phyloP scores from a whole-genome alignment of 1,139 yeast species.

The Yamadazyma sp. region DNA sequence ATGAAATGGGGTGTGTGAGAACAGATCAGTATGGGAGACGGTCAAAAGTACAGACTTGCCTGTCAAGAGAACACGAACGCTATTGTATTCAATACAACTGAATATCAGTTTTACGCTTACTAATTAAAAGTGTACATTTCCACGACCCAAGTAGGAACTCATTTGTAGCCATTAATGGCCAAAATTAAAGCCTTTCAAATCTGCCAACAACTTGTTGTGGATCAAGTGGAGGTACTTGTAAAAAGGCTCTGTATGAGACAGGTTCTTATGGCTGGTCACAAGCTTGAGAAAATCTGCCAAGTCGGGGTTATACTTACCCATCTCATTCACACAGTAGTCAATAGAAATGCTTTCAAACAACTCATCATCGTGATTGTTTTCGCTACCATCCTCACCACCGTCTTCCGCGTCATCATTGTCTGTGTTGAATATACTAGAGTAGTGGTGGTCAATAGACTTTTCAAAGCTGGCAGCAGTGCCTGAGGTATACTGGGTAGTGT shows the following conservation, averaged over 20 bases:
- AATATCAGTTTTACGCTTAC: no score
- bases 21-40: no score
- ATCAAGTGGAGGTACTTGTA: slow-evolving; percentile 12
- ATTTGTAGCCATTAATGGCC: neutral
- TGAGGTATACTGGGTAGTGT: slow-evolving; percentile 1
- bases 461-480: slow-evolving; percentile 11
- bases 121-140: no score
- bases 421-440: slow-evolving; percentile 20
- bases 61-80: no score
- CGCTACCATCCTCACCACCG: slow-evolving; percentile 10
- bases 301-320: slow-evolving; percentile 9
- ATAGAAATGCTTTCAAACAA: slow-evolving; percentile 13
- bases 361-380: slow-evolving; percentile 10
- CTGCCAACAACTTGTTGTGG: slow-evolving; percentile 14
- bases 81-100: no score
- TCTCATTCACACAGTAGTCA: slow-evolving; percentile 15
- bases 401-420: slow-evolving; percentile 12
- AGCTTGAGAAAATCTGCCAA: slow-evolving; percentile 11
- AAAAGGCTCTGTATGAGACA: slow-evolving; percentile 9
- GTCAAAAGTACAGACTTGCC: no score
- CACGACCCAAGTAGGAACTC: no score
- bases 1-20: neutral
- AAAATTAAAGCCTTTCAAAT: slow-evolving; percentile 7
- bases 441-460: slow-evolving; percentile 18
- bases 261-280: slow-evolving; percentile 4